These are phyloP conservation scores for Tephrocybe rancida DNA, from an alignment of 768 basidiomycete genomes.

Conservation along the genomic window DNA sequence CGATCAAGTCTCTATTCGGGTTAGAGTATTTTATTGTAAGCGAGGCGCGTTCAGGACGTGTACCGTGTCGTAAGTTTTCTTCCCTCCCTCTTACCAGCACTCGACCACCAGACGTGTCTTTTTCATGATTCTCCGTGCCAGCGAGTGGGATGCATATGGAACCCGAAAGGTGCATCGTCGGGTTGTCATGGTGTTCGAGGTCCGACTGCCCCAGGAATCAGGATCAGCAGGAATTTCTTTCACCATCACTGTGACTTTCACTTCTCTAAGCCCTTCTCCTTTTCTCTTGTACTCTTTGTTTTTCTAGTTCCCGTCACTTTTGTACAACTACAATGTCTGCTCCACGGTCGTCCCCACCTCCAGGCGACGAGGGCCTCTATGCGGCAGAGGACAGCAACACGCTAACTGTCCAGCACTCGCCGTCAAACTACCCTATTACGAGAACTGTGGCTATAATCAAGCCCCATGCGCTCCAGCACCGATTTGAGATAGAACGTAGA, in stretches of 20 bases:
- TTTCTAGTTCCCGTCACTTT: constrained; percentile 3
- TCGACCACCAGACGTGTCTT: neutral
- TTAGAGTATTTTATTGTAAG: constrained; percentile 4
- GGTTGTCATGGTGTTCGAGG: constrained; percentile 23
- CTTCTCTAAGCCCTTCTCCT: neutral
- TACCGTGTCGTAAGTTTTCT: too few relatives aligned
- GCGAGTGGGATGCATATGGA: neutral
- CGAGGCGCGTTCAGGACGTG: neutral
- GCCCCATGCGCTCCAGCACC: constrained; percentile 67
- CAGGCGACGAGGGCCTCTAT: constrained; percentile 25
- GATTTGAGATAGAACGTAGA: constrained; percentile 80
- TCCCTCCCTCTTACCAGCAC: neutral
- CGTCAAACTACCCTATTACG: constrained; percentile 29
- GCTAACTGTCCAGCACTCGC: constrained; percentile 12
- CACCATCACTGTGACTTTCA: neutral
- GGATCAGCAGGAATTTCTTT: constrained; percentile 9
- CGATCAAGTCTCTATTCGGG: constrained; percentile 7
- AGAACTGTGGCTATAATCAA: constrained; percentile 88
- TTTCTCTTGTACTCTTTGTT: neutral
- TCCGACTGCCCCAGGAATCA: constrained; percentile 14
- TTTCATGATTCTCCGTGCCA: neutral
- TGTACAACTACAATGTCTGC: constrained; percentile 15
- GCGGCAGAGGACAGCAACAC: constrained; percentile 19
- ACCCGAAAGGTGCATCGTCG: neutral
- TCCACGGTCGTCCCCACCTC: constrained; percentile 21